Conservation (phyloP, 768 basidiomycete species). For the Lentinula boryana region DNA sequence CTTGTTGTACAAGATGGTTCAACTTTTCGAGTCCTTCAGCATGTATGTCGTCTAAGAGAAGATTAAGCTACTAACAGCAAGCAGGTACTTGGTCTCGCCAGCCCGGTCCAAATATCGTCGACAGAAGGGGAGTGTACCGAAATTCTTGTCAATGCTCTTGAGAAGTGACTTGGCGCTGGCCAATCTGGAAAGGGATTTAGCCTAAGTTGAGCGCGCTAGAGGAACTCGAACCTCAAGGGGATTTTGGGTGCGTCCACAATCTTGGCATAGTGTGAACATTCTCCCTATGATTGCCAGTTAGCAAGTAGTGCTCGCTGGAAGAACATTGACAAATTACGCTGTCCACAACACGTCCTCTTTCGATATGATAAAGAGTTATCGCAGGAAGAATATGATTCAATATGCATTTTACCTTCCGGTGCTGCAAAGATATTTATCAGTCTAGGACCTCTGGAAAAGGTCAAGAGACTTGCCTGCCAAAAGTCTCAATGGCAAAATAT, state of each 20-base stretch:
- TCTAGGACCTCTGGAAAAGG: neutral
- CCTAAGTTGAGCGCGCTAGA: neutral
- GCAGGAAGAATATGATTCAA: neutral
- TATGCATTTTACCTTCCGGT: neutral
- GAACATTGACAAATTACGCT: slow-evolving; percentile 36
- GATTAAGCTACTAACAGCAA: slow-evolving; percentile 55
- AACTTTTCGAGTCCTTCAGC: slow-evolving; percentile 40
- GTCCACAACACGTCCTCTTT: slow-evolving; percentile 83
- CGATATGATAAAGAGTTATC: slow-evolving; percentile 55
- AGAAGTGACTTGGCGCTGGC: slow-evolving; percentile 82
- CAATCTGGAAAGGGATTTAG: slow-evolving; percentile 38
- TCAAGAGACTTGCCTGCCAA: slow-evolving; percentile 41
- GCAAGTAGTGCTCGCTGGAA: neutral
- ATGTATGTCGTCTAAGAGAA: neutral
- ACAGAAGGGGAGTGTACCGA: slow-evolving; percentile 94
- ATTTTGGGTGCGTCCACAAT: slow-evolving; percentile 64
- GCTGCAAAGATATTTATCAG: neutral
- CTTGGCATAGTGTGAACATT: slow-evolving; percentile 89
- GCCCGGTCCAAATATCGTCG: slow-evolving; percentile 89
- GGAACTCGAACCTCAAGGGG: slow-evolving; percentile 58
- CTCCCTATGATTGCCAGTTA: slow-evolving; percentile 49
- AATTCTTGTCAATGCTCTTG: slow-evolving; percentile 84
- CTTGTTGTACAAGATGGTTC: slow-evolving; percentile 83
- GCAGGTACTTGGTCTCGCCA: slow-evolving; percentile 89
- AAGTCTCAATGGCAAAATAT: slow-evolving; percentile 98